These are phyloP conservation scores for Rheum nobile DNA, from an alignment of 148 eudicot species.

Conservation along the genomic window DNA sequence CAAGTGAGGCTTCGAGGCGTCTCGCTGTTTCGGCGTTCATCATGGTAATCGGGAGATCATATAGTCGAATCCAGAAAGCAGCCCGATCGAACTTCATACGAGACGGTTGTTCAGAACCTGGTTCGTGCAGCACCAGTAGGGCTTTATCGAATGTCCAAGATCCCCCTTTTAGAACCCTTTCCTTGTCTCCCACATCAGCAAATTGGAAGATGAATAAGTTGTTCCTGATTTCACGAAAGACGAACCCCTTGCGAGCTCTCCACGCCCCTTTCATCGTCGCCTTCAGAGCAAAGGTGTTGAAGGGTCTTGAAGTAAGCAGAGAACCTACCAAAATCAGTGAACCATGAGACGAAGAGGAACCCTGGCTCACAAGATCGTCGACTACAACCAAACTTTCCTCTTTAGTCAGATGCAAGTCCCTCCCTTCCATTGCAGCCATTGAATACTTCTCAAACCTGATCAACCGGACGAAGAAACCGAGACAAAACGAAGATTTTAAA, in stretches of 20 bases:
- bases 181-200: background rate
- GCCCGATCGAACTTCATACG: background rate
- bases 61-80: background rate
- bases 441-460: too few species aligned
- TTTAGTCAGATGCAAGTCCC: too few species aligned
- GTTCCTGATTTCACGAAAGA: background rate
- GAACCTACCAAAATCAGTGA: background rate
- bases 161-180: background rate
- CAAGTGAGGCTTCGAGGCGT: too few species aligned
- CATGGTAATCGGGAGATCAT: background rate
- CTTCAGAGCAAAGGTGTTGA: background rate
- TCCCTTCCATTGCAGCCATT: too few species aligned
- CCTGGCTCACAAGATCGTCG: too few species aligned
- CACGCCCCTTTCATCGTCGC: background rate
- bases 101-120: background rate
- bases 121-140: background rate
- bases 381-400: too few species aligned
- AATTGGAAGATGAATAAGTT: constrained; percentile 7
- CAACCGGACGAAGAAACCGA: too few species aligned
- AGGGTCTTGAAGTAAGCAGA: background rate
- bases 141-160: constrained; percentile 9
- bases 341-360: too few species aligned
- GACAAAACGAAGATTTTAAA: too few species aligned
- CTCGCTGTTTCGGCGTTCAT: background rate
- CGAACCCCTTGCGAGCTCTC: background rate